A percentile compares a stretch with the other conserved stretches of the same genome.
Evolutionary conservation across 768 basidiomycete genomes (phyloP).

Genomic region (Hemileccinum impolitum): DNA sequence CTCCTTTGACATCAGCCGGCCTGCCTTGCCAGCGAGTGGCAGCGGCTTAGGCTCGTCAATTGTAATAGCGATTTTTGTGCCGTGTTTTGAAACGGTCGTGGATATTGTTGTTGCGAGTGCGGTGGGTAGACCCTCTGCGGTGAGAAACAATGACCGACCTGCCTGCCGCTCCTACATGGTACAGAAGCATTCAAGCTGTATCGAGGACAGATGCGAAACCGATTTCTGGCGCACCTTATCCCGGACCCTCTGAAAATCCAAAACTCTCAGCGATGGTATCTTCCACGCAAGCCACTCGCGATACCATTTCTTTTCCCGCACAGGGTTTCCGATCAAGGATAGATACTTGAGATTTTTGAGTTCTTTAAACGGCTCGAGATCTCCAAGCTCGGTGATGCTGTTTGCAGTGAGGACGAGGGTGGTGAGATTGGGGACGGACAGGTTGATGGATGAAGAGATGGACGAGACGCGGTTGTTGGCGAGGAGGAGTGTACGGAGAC

Average conservation of each 20-base stretch:
- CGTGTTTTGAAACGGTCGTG: conserved; percentile 63
- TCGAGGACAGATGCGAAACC: conserved; percentile 15
- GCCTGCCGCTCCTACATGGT: conserved; percentile 69
- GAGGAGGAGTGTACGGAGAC: conserved; percentile 78
- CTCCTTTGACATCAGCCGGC: conserved; percentile 87
- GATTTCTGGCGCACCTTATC: conserved; percentile 76
- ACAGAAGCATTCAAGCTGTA: conserved; percentile 27
- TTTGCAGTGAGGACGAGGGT: conserved; percentile 85
- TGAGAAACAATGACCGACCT: conserved; percentile 74
- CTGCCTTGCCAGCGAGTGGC: conserved; percentile 60
- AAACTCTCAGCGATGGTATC: conserved; percentile 81
- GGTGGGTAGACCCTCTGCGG: conserved; percentile 74
- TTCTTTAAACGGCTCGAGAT: conserved; percentile 80
- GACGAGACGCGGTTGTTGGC: conserved; percentile 87
- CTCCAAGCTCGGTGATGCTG: conserved; percentile 74
- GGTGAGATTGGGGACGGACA: conserved; percentile 80
- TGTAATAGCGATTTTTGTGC: conserved; percentile 60
- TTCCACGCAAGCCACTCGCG: conserved; percentile 94
- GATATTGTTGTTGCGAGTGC: conserved; percentile 78
- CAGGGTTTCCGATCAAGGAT: conserved; percentile 77
- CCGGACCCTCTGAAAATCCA: conserved; percentile 93
- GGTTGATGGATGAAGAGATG: conserved; percentile 77
- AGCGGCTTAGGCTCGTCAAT: conserved; percentile 76
- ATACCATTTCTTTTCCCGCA: conserved; percentile 91
- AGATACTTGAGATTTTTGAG: conserved; percentile 71